Base-by-base conservation (phyloP, 1,284 basidiomycete genomes). In the Retiboletus flavoniger region DNA sequence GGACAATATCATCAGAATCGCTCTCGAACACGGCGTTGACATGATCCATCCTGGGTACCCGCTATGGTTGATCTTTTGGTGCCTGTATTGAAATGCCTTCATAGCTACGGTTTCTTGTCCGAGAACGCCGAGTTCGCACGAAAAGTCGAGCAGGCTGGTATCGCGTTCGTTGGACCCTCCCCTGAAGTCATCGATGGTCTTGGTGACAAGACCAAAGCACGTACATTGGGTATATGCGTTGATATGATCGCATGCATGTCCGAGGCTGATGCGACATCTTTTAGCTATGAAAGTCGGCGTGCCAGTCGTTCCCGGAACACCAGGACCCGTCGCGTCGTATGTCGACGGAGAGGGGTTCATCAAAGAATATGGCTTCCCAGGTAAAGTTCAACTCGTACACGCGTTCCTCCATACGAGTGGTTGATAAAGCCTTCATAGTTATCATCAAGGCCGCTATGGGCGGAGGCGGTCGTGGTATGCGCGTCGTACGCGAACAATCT, bases 371-470 rank as follows among this genome's bases (percentile, higher is more conserved):
- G 96, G 96, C 38, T 98, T 98, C 81, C 96, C 96, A 60, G 87
- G 92, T 85, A 68, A 75, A 36, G 35, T 34, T n/a, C 68, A 45
- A 44, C 45, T 24, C 24, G 13, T 6, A 35, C 9, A 28, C 26
- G 56, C 54, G 43, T 54, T 43, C 26, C 32, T 45, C n/a, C 47
- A 41, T 43, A 10, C 19, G 34, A 26, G 53, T 42, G 32, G 7
- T 34, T 13, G 21, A 49, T 26, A 11, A 29, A 24, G 16, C 14
- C 9, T 40, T 41, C 52, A 6, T 55, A 89, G 92, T 95, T 47
- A 95, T 96, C 71, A 95, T 97, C 82, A 97, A 98, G 76, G 95
- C 95, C 46, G 95, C 95, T 24, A 97, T 98, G 93, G 96, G 96
- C 56, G 96, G 96, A 62, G 96, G 96, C 68, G 96, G 96, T 55